A percentile compares a stretch with the other conserved stretches of the same genome.
These are phyloP conservation scores for Botrytis elliptica DNA, from an alignment of 2,329 filamentous ascomycete genomes.

Conservation along the genomic window DNA sequence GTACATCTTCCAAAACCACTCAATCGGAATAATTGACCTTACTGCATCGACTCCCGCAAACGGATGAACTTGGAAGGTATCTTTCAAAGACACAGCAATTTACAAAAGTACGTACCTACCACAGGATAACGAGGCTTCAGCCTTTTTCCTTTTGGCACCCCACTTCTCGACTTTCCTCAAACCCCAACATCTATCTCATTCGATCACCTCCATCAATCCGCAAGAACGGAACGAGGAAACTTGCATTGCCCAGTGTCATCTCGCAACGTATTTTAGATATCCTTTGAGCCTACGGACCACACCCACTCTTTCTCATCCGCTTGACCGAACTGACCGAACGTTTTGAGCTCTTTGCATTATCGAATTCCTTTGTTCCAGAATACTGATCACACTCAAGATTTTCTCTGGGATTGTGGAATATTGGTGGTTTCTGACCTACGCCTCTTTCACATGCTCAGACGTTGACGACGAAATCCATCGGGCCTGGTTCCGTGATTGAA, in stretches of 20 bases:
- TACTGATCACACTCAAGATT: not conserved
- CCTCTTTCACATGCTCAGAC: slow-evolving; percentile 11
- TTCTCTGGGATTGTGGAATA: not conserved
- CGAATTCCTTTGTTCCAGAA: not conserved
- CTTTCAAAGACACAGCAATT: not conserved
- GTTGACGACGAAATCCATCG: not conserved
- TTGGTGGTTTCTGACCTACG: not conserved
- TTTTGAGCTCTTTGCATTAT: not conserved
- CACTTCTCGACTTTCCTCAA: not conserved
- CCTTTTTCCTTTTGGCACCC: not conserved
- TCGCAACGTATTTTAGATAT: not conserved
- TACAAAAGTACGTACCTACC: not conserved
- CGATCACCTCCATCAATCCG: slow-evolving; percentile 8
- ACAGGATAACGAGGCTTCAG: not conserved
- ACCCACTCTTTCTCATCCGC: slow-evolving; percentile 13
- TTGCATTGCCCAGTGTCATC: slow-evolving; percentile 1
- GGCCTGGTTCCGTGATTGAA: not conserved
- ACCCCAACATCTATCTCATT: not conserved
- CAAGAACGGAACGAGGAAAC: not conserved
- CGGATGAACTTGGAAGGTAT: not conserved
- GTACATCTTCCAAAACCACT: not conserved
- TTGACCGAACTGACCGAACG: slow-evolving; percentile 12
- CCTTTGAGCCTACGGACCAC: not conserved
- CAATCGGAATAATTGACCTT: not conserved
- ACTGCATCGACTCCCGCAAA: not conserved